Evolutionary conservation across 208 protist genomes (phyloP).

Genomic region (Spongospora subterranea): DNA sequence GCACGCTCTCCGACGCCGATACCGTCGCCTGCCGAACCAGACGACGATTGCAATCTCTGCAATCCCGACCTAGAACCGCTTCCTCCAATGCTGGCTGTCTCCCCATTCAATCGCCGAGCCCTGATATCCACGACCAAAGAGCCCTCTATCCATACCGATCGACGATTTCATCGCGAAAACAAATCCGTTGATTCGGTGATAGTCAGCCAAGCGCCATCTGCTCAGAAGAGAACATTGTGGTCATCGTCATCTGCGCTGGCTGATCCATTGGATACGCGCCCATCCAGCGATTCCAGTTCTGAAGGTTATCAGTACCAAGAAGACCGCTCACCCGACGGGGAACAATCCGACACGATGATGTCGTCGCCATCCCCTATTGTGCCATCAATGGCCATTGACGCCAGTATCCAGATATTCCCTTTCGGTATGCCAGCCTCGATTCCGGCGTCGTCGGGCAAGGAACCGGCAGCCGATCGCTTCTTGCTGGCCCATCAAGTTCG

Average conservation of each 20-base stretch:
- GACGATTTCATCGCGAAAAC: neutral
- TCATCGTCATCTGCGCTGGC: neutral
- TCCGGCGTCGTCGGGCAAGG: neutral
- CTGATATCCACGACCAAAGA: neutral
- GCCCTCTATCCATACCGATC: neutral
- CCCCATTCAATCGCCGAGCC: neutral
- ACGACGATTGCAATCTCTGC: neutral
- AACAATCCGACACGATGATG: neutral
- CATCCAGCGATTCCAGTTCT: neutral
- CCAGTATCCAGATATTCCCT: constrained; percentile 55
- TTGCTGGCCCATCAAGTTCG: constrained; percentile 42
- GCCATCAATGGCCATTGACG: neutral
- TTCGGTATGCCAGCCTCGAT: neutral
- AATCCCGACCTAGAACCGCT: neutral
- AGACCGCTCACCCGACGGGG: neutral
- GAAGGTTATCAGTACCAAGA: neutral
- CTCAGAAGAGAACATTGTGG: neutral
- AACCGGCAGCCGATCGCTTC: constrained; percentile 30
- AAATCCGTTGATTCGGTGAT: neutral
- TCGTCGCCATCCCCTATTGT: neutral
- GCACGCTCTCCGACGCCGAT: no score
- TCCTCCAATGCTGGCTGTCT: neutral
- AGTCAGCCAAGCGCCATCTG: neutral
- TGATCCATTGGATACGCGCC: no score
- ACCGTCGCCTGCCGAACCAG: neutral